Conservation (phyloP, 768 basidiomycete genomes). For the Chalciporus chontae region DNA sequence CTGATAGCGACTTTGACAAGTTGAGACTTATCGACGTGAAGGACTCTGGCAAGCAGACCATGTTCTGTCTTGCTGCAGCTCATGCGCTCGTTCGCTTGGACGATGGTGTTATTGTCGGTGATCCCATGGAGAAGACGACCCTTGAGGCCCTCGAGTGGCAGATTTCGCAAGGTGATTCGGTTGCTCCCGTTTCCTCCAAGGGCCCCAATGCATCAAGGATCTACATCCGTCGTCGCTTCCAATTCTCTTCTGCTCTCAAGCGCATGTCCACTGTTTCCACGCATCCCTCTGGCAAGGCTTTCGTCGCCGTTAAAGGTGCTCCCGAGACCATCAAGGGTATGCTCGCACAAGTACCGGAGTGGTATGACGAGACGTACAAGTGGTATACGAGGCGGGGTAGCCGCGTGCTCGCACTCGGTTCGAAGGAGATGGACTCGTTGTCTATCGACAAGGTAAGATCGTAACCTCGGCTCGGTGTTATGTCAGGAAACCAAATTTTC, state of each 20-base stretch:
- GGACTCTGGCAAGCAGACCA: constrained; percentile 73
- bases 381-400: constrained; percentile 91
- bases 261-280: constrained; percentile 92
- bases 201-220: constrained; percentile 60
- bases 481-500: neutral
- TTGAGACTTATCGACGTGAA: constrained; percentile 74
- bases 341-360: constrained; percentile 66
- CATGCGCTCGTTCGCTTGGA: constrained; percentile 94
- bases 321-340: constrained; percentile 94
- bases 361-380: constrained; percentile 94
- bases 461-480: neutral
- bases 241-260: constrained; percentile 96
- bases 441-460: constrained; percentile 64
- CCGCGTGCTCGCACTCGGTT: constrained; percentile 87
- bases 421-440: constrained; percentile 77
- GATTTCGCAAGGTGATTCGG: constrained; percentile 67
- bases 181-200: constrained; percentile 51
- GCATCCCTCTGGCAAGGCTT: constrained; percentile 53
- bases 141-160: constrained; percentile 90
- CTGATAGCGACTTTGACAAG: constrained; percentile 52
- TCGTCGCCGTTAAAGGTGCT: constrained; percentile 90
- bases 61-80: constrained; percentile 85
- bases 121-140: constrained; percentile 99
- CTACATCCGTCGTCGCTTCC: constrained; percentile 86
- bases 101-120: constrained; percentile 91